Evolutionary conservation across 2,329 filamentous ascomycete genomes (phyloP), one percentile per base, ranked within the genome.

Genomic region (Stagonosporopsis rhizophila): DNA sequence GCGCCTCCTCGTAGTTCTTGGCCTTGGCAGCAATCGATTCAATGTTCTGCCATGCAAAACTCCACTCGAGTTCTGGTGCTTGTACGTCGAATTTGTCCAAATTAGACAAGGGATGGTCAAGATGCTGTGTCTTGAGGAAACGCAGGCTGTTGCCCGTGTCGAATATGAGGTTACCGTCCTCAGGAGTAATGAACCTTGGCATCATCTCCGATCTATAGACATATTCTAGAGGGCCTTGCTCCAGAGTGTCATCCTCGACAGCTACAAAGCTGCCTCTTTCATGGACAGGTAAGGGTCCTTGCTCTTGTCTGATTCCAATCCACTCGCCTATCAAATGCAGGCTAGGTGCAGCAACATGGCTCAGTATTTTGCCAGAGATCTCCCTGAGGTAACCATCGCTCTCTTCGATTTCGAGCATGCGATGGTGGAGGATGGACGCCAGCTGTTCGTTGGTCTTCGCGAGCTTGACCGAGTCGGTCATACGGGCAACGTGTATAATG

Each of bases 121-220:
- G 84, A 69, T 95, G 89, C 63, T 89, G 86, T 20, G 80, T 78
- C 64, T 87, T 85, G 44, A 96, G 80, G 50, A 95, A 87, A 7
- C 89, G 85, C 44, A 96, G 76, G 70, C 89, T 94, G 65, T 84
- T 85, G 4, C 91, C 92, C 3, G 88, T 89, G 70, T 96, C 91
- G 61, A 94, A 93, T n/a, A 95, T 85, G 5, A 82, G 79, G 46
- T 84, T 82, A 3, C 86, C 87, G 62, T 93, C 84, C 54, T 95
- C 90, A 5, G 79, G 73, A 0, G 87, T 83, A 40, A 96, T 81
- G 63, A 95, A 95, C 2, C 82, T 79, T 0, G 91, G 91, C 77
- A 95, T 86, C 59, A 85, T 84, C 25, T 83, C 79, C 20, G 81
- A 79, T 57, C 89, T 86, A 28, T 93, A 82, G 6, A 85, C 76